A percentile compares a stretch with the other conserved stretches of the same genome.
Conservation (phyloP, 192 early-diverging fungal genomes). For the Coemansia sp. region DNA sequence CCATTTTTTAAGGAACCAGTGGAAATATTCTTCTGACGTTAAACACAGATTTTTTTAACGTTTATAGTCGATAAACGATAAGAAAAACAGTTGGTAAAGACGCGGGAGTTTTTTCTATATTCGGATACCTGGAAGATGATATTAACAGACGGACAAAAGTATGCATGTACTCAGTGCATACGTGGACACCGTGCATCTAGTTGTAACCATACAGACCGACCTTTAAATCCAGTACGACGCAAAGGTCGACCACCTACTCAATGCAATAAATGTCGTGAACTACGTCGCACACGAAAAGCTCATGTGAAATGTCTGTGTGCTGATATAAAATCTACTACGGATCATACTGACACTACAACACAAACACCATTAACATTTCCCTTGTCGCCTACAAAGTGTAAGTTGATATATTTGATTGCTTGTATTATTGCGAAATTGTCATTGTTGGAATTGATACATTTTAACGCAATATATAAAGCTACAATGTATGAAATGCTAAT, state of each 20-base stretch:
- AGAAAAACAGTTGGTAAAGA: neutral
- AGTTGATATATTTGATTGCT: neutral
- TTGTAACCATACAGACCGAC: slow-evolving; percentile 56
- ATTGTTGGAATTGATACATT: neutral
- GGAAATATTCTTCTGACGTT: neutral
- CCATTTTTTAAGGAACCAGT: neutral
- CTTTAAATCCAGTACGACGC: slow-evolving; percentile 60
- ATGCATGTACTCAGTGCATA: slow-evolving; percentile 50
- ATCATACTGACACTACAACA: neutral
- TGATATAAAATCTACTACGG: slow-evolving; percentile 15
- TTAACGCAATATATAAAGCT: neutral
- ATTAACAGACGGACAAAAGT: slow-evolving; percentile 41
- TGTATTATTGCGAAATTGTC: neutral
- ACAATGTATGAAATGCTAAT: neutral
- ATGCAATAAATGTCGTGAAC: slow-evolving; percentile 68
- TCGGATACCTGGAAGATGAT: slow-evolving; percentile 23
- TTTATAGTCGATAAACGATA: neutral
- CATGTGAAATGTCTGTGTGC: slow-evolving; percentile 73
- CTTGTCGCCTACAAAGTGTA: slow-evolving; percentile 6
- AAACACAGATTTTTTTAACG: neutral
- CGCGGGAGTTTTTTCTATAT: neutral
- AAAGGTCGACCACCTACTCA: slow-evolving; percentile 74
- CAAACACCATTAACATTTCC: neutral
- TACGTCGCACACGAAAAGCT: slow-evolving; percentile 63
- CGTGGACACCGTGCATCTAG: slow-evolving; percentile 54